Base-by-base conservation (phyloP, 1,284 basidiomycete species). In the Tremellales sp. region DNA sequence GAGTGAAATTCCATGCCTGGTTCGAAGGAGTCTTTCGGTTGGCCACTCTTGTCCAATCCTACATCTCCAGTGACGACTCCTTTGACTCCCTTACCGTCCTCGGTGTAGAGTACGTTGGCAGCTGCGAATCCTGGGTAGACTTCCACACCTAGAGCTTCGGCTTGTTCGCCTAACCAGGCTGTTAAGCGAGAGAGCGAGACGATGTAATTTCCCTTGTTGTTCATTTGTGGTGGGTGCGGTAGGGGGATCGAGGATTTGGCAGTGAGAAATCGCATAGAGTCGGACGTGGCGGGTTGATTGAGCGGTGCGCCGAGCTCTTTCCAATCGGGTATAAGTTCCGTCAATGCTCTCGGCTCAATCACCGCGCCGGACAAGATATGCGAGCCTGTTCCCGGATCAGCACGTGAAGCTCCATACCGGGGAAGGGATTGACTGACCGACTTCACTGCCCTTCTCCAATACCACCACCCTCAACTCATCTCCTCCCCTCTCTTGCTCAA, bases 161-260 rank as follows among this genome's bases (percentile, higher is more conserved):
- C 96, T 50, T 97, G 82, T 59, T 82, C 77, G 5, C 84, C 89
- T 1, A 98, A 81, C 94, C 94, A 98, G 1, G 87, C 81, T 0
- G 89, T 86, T 54, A 97, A 84, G 27, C 83, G 84, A 2, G 89
- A 93, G 26, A 98, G 82, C 3, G 90, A 96, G 43, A 91, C 79
- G 65, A 97, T 86, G 74, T 93, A 97, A 76, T 97, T 98, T 50
- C 89, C 88, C 48, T 87, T 81, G 78, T 97, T 96, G 67, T 79
- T 80, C 94, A 98, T 98, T 75, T 97, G 94, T 0, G 94, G 94
- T 3, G 94, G 94, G 67, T 98, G 93, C 0, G 92, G 96, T 50
- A 97, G 83, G 13, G 90, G 91, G 60, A 94, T 77, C 3, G 88
- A 81, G 51, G 75, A 72, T 23, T 78, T 83, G 33, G 79, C 61